Percentiles rank a stretch among this genome's conserved stretches.
Conservation (phyloP, 78 protist genomes). For the Planoprotostelium fungivorum region DNA sequence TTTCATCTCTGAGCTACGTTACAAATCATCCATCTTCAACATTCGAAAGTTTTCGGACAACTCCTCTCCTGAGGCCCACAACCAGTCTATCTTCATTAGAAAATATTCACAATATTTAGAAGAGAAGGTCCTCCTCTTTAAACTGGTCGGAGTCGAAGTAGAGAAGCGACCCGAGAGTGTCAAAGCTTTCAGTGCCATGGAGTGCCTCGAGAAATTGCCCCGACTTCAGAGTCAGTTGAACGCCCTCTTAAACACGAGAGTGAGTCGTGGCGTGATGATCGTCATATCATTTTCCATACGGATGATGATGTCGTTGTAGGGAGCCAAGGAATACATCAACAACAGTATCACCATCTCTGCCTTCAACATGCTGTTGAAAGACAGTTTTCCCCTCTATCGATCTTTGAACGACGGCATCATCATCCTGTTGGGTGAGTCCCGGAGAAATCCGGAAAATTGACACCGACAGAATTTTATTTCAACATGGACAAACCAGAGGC, state of each 20-base stretch:
- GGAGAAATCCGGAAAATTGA: background rate
- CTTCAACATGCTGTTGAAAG: slow-evolving; percentile 42
- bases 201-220: background rate
- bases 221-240: background rate
- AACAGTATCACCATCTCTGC: slow-evolving; percentile 61
- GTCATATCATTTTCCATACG: too few relatives aligned
- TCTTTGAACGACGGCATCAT: slow-evolving; percentile 60
- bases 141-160: background rate
- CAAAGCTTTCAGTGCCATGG: background rate
- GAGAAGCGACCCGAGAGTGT: background rate
- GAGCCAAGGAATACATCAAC: slow-evolving; percentile 1
- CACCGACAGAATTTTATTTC: slow-evolving; percentile 32
- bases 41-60: slow-evolving; percentile 49
- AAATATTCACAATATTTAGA: slow-evolving; percentile 48
- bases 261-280: background rate
- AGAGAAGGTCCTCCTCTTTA: slow-evolving; percentile 31
- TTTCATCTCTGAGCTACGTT: slow-evolving; percentile 47
- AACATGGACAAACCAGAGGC: slow-evolving; percentile 64
- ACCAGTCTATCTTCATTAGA: slow-evolving; percentile 56
- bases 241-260: background rate
- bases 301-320: too few relatives aligned
- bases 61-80: slow-evolving; percentile 61
- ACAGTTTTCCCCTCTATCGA: slow-evolving; percentile 55
- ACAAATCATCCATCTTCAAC: slow-evolving; percentile 37
- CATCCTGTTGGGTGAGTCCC: slow-evolving; percentile 39